These are phyloP conservation scores for Stephania cephalantha DNA, from an alignment of 164 flowering plant species.

Conservation along the genomic window DNA sequence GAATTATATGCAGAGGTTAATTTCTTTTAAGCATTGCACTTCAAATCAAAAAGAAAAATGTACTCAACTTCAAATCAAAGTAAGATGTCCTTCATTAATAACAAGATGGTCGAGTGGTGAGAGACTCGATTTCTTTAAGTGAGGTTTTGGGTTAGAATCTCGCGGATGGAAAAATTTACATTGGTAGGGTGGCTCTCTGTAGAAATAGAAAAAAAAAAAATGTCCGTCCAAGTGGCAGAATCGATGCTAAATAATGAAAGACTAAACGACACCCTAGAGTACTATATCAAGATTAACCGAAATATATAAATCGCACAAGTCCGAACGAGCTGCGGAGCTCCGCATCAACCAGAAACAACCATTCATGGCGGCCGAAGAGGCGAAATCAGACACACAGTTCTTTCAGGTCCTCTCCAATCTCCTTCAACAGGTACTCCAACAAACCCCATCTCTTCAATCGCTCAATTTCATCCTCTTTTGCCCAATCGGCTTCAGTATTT, in stretches of 20 bases:
- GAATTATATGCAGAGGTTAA: no score
- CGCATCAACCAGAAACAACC: background rate
- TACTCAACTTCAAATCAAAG: no score
- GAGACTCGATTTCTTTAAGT: no score
- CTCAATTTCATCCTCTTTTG: background rate
- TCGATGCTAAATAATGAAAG: background rate
- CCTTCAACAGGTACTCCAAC: slow-evolving; percentile 45
- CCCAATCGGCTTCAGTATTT: background rate
- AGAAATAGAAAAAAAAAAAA: no score
- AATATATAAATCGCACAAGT: background rate
- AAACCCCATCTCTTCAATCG: background rate
- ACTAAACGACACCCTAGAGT: background rate
- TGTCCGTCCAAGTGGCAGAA: background rate
- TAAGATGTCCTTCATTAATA: no score
- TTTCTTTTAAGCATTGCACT: no score
- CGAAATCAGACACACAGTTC: slow-evolving; percentile 51
- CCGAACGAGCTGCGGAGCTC: background rate
- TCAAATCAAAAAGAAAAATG: no score
- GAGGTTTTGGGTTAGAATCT: no score
- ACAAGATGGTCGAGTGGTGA: no score
- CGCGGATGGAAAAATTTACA: no score
- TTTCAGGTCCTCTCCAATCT: slow-evolving; percentile 63
- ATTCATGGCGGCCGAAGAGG: slow-evolving; percentile 25
- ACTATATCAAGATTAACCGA: background rate
- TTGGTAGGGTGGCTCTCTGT: no score